Evolutionary conservation across 306 rosid species (phyloP).

Genomic region (Malus orientalis): DNA sequence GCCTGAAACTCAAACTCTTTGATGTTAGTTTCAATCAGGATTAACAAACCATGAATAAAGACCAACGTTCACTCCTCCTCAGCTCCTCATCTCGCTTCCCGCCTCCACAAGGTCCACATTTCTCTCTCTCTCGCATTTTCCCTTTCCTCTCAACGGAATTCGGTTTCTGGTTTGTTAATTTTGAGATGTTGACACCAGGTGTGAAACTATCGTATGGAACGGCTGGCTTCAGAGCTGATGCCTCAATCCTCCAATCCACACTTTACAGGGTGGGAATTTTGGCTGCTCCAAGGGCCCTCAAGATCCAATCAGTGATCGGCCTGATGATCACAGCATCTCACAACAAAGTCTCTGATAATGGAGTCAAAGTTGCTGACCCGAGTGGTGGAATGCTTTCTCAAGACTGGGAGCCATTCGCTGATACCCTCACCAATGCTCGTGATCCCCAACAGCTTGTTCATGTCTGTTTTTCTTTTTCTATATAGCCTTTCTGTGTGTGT

Average conservation of each 20-base stretch:
- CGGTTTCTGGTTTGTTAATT: background rate
- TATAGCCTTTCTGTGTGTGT: conserved; percentile 1
- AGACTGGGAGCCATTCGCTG: conserved; percentile 90
- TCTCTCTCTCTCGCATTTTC: background rate
- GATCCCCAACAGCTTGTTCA: conserved; percentile 50
- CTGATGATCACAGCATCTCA: conserved; percentile 65
- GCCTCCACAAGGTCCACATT: conserved; percentile 43
- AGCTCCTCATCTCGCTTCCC: conserved; percentile 46
- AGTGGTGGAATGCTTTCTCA: conserved; percentile 87
- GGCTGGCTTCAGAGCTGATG: conserved; percentile 81
- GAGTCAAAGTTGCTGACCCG: background rate
- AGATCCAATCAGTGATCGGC: conserved; percentile 57
- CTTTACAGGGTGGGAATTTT: conserved; percentile 65
- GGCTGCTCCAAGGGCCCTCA: conserved; percentile 68
- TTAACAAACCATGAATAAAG: conserved; percentile 41
- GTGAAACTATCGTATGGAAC: conserved; percentile 71
- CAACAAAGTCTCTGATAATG: too few relatives aligned
- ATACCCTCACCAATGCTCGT: conserved; percentile 59
- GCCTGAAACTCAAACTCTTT: background rate
- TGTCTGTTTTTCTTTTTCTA: background rate
- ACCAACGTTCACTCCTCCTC: conserved; percentile 50
- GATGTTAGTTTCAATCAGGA: background rate
- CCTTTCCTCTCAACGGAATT: background rate
- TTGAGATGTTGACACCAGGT: conserved; percentile 27
- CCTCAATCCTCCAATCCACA: conserved; percentile 56